Evolutionary conservation across 768 basidiomycete species (phyloP), one percentile per base, ranked within the genome.

Genomic region (Gloeophyllum trabeum): DNA sequence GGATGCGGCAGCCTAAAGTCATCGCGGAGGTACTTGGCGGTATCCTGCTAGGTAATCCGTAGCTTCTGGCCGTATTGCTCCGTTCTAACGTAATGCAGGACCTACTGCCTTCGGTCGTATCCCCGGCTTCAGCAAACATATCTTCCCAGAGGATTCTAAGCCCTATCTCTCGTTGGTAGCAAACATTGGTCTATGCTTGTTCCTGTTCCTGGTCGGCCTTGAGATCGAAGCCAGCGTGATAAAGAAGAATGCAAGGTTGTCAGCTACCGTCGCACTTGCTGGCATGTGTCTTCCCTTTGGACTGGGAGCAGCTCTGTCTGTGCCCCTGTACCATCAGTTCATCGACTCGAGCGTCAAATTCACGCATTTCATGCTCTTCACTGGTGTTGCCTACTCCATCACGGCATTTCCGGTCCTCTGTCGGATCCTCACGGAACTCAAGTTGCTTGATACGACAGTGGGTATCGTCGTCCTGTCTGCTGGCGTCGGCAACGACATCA

Each of bases 381-480:
- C 86, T 6, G 91, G 89, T 12, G 89, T 93, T 18, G 90, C 91
- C 1, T 91, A 81, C 63, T 81, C 83, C 3, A 90, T 90, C 52
- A 89, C 86, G 0, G 87, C 86, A 0, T 87, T 90, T 48, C 87
- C 89, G 1, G 82, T 91, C 2, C 66, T 91, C 5, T 89, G 85
- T 59, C 72, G 92, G 47, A 85, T 96, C 60, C 66, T 97, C 35
- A 85, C 84, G 1, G 92, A 96, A 55, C 75, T 94, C 43, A 91
- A 92, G 59, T 66, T 99, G 1, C 70, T 98, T 46, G 85, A 92
- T 46, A 96, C 90, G 0, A 81, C 79, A 0, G 89, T 99, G 26
- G 96, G 93, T 4, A 81, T 96, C 45, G 79, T 96, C 20, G 92
- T 92, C 1, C 73, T 99, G 18, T 87, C 87, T 2, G 91, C 93